phyloP scores from a whole-genome alignment of 495 filamentous ascomycete genomes.

The Neurospora sp. region DNA sequence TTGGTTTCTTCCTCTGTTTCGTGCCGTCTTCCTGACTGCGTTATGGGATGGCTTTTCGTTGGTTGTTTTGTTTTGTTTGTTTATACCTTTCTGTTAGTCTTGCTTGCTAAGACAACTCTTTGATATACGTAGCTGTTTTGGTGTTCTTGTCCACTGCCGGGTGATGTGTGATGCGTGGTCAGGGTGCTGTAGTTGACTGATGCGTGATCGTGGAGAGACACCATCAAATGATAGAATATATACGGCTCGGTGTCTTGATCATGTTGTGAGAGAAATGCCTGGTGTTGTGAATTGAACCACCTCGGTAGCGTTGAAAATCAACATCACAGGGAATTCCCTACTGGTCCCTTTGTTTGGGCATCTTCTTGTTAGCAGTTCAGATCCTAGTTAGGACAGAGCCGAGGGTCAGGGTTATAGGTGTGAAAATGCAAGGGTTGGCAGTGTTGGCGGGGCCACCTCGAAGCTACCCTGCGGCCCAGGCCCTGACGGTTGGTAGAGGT shows the following conservation, averaged over 20 bases:
- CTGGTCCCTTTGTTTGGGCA: background rate
- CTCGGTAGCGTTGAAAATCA: background rate
- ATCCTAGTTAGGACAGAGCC: background rate
- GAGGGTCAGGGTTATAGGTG: background rate
- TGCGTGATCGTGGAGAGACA: background rate
- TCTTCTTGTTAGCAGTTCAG: background rate
- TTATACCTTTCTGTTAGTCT: constrained; percentile 2
- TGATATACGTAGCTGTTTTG: background rate
- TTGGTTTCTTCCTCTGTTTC: background rate
- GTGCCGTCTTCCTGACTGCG: background rate
- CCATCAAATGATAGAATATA: background rate
- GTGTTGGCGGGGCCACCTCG: background rate
- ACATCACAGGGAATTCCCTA: background rate
- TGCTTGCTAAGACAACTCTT: background rate
- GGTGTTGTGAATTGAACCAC: background rate
- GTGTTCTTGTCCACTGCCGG: background rate
- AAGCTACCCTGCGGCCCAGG: background rate
- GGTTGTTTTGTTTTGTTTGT: background rate
- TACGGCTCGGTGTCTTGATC: background rate
- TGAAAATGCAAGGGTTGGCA: background rate
- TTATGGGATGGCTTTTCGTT: background rate
- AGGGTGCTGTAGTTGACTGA: background rate
- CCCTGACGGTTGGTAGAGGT: background rate
- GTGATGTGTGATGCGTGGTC: background rate
- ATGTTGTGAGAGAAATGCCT: background rate